phyloP scores from a whole-genome alignment of 2,329 filamentous ascomycete genomes.

The Fusarium irregulare region DNA sequence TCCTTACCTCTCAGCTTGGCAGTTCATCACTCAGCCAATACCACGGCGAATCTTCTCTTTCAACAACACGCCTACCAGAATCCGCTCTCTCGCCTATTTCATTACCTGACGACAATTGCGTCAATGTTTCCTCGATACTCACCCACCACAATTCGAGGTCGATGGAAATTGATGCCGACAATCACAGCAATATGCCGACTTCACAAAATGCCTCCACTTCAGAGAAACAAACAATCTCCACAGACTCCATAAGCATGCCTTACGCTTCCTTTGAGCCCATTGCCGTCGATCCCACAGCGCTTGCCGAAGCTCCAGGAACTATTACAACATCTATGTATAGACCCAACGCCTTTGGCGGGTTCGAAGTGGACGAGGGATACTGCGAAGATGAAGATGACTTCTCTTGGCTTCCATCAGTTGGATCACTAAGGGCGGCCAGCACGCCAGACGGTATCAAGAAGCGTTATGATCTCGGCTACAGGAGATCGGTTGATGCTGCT shows the following conservation, averaged over 20 bases:
- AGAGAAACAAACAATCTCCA: background rate
- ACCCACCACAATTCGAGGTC: conserved; percentile 1
- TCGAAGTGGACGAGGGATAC: conserved; percentile 48
- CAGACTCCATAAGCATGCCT: background rate
- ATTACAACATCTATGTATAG: conserved; percentile 3
- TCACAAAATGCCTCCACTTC: background rate
- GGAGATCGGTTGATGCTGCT: conserved; percentile 43
- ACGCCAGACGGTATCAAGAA: conserved; percentile 33
- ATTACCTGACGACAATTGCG: conserved; percentile 29
- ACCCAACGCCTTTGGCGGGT: conserved; percentile 6
- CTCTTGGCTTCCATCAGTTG: conserved; percentile 41
- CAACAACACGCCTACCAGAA: background rate
- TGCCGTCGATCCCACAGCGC: conserved; percentile 3
- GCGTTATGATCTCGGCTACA: conserved; percentile 40
- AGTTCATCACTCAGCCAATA: conserved; percentile 39
- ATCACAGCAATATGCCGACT: background rate
- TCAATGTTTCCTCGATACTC: conserved; percentile 7
- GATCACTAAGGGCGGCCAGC: conserved; percentile 11
- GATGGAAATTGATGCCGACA: conserved; percentile 35
- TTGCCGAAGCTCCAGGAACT: conserved; percentile 4
- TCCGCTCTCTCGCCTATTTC: conserved; percentile 35
- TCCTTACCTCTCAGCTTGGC: conserved; percentile 40
- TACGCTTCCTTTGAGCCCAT: conserved; percentile 4
- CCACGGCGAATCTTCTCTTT: background rate
- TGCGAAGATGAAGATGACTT: conserved; percentile 44